Conservation (phyloP, 208 protist genomes). For the Porcisia hertigi region DNA sequence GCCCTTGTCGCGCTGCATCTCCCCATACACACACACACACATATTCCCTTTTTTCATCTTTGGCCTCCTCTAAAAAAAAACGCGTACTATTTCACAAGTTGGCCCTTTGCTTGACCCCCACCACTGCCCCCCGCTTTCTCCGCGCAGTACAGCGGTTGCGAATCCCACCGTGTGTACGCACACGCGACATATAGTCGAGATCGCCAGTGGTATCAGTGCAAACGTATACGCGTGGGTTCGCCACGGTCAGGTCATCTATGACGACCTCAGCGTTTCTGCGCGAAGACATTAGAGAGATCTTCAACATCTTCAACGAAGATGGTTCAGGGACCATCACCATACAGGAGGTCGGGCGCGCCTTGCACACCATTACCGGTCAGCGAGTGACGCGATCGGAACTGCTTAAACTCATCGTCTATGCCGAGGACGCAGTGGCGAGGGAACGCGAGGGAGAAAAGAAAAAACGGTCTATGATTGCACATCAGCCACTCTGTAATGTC, state of each 20-base stretch:
- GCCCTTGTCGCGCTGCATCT: too few relatives aligned
- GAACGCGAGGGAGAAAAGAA: slow-evolving; percentile 19
- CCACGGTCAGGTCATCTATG: not conserved
- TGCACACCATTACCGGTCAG: slow-evolving; percentile 81
- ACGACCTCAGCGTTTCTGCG: slow-evolving; percentile 30
- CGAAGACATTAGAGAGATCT: slow-evolving; percentile 84
- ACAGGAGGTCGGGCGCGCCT: slow-evolving; percentile 54
- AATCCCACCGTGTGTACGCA: not conserved
- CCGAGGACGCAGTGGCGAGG: slow-evolving; percentile 38
- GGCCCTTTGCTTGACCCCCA: too few relatives aligned
- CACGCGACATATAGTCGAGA: not conserved
- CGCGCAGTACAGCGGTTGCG: not conserved
- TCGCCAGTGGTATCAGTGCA: not conserved
- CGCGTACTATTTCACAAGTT: too few relatives aligned
- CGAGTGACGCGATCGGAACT: slow-evolving; percentile 59
- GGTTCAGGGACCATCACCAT: slow-evolving; percentile 68
- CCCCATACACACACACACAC: too few relatives aligned
- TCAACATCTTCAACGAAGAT: slow-evolving; percentile 85
- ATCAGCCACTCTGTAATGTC: slow-evolving; percentile 2
- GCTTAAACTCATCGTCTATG: slow-evolving; percentile 47
- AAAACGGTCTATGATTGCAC: not conserved
- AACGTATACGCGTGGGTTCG: not conserved
- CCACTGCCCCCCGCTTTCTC: not conserved
- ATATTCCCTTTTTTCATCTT: too few relatives aligned
- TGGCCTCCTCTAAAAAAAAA: too few relatives aligned